Base-by-base conservation (phyloP, 352 stramenopile genomes). In the Phytophthora sp. region DNA sequence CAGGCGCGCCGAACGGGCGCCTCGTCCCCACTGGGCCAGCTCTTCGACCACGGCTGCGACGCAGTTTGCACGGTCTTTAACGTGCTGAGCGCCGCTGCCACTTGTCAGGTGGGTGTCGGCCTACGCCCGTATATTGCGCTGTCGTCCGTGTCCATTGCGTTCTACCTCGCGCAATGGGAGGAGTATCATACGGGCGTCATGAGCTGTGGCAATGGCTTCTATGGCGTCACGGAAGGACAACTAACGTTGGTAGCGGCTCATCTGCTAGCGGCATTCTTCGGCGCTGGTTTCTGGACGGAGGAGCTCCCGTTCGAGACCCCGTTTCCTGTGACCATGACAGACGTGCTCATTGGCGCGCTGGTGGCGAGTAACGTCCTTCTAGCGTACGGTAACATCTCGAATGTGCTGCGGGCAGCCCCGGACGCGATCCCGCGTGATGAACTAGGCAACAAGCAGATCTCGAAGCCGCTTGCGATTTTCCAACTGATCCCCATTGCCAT, bases 1-100 rank as follows among this genome's bases (percentile, higher is more conserved):
- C 97, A 99, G 78, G 97, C 98, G 33, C 89, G 97, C 15, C 91
- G 94, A 64, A 99, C 97, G 16, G 79, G 81, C 44, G 92, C 86
- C 15, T 98, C 88, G 9, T 99, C 95, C 38, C 96, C 98, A 7
- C 76, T 99, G 24, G 98, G 98, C 3, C 89, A 99, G 71, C 79
- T 99, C 36, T 99, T 99, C 72, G 98, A 99, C 79, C 98, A 99
- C 83, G 97, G 88, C 45, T 95, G 88, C 56, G 88, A 95, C 53
- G 88, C 88, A n/a, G 54, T 94, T 12, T 92, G 84, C 73, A 90
- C 88, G 30, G 62, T 93, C 18, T 85, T 96, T 29, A 95, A 91
- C 65, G 82, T 92, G 33, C 61, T 94, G 16, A 91, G 84, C 52
- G 86, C 88, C n/a, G 69, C 68, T 26, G 86, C 82, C 11, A 91